A percentile compares a stretch with the other conserved stretches of the same genome.
These are phyloP conservation scores for Pseudopediastrum boryanum DNA, from an alignment of 139 green algal genomes.

Conservation along the genomic window DNA sequence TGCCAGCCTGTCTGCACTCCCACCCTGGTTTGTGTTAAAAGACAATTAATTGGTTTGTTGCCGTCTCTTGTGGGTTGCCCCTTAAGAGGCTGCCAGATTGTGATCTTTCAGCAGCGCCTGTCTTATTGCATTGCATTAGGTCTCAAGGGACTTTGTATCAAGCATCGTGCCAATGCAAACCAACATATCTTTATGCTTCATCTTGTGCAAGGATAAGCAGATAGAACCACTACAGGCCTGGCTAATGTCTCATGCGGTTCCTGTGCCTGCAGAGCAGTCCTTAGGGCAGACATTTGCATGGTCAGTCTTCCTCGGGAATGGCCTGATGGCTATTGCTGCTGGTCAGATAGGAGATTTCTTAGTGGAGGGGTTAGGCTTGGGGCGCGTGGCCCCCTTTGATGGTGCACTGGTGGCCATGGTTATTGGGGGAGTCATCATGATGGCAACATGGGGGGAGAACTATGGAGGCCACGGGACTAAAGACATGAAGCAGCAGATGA, in stretches of 20 bases:
- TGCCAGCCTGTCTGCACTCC: too few relatives aligned
- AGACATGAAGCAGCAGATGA: slow-evolving; percentile 55
- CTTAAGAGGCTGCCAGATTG: too few relatives aligned
- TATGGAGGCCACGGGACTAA: slow-evolving; percentile 66
- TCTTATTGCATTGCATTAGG: too few relatives aligned
- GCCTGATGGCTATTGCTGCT: slow-evolving; percentile 70
- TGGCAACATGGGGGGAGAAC: slow-evolving; percentile 90
- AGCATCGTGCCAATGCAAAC: too few relatives aligned
- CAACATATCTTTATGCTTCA: too few relatives aligned
- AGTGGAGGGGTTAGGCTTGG: slow-evolving; percentile 74
- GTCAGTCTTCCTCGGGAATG: slow-evolving; percentile 93
- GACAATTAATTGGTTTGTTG: too few relatives aligned
- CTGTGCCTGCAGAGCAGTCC: slow-evolving; percentile 60
- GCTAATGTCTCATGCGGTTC: background rate
- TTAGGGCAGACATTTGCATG: slow-evolving; percentile 85
- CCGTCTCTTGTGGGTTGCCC: too few relatives aligned
- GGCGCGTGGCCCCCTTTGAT: slow-evolving; percentile 94
- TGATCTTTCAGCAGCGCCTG: too few relatives aligned
- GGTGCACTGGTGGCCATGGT: slow-evolving; percentile 80
- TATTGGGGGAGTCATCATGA: slow-evolving; percentile 79
- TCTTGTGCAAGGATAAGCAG: too few relatives aligned
- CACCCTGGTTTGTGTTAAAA: too few relatives aligned
- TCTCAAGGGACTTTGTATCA: too few relatives aligned
- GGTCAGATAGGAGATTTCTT: slow-evolving; percentile 82
- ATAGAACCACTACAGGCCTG: too few relatives aligned